phyloP scores from a whole-genome alignment of 495 filamentous ascomycete species.

The Delitschia confertaspora region DNA sequence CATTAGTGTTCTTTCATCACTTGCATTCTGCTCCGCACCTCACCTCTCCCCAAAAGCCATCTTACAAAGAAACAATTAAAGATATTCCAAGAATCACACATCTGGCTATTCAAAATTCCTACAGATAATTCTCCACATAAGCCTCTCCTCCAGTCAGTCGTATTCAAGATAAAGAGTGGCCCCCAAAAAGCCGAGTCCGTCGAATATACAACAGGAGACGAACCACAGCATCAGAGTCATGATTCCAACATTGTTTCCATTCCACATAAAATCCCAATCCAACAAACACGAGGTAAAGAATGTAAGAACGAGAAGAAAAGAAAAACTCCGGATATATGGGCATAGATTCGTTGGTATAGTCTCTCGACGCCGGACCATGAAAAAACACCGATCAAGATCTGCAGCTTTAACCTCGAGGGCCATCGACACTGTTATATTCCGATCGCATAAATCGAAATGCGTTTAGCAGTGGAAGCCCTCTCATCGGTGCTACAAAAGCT shows the following conservation, averaged over 20 bases:
- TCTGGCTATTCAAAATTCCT: constrained; percentile 3
- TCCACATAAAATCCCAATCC: no score
- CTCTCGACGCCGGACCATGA: constrained; percentile 27
- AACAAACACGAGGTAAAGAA: no score
- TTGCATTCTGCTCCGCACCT: no score
- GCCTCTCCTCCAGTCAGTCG: constrained; percentile 4
- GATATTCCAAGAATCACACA: no score
- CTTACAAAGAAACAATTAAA: no score
- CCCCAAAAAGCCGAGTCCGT: no score
- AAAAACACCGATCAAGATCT: constrained; percentile 11
- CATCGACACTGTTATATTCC: not conserved
- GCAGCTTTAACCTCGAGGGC: constrained; percentile 33
- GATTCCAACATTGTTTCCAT: no score
- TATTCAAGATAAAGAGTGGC: no score
- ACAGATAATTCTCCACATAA: not conserved
- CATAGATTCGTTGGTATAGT: constrained; percentile 1
- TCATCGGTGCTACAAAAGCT: constrained; percentile 31
- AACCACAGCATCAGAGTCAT: no score
- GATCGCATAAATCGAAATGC: not conserved
- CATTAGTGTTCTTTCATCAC: no score
- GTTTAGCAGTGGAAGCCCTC: constrained; percentile 13
- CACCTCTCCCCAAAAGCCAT: no score
- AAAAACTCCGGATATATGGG: constrained; percentile 19
- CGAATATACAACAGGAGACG: constrained; percentile 11
- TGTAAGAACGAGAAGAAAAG: constrained; percentile 4